Percentiles rank a stretch among this genome's conserved stretches.
These are phyloP conservation scores for Triticum timopheevii DNA, from an alignment of 176 grass and related monocot genomes.

Conservation along the genomic window DNA sequence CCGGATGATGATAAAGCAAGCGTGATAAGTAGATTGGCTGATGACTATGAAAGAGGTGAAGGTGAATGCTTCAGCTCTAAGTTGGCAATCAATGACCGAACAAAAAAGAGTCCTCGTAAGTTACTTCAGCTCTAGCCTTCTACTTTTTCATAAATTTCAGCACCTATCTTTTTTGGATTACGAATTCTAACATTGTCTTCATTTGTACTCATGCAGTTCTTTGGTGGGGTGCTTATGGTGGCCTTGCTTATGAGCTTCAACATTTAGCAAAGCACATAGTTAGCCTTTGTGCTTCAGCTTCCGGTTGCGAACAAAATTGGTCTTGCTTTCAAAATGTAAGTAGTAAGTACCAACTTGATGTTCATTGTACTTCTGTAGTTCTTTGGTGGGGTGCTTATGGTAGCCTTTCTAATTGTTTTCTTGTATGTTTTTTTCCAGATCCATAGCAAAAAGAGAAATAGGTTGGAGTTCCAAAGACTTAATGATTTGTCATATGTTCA, in stretches of 20 bases:
- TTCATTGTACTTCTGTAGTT: not conserved
- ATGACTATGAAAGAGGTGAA: not conserved
- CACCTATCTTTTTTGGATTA: not conserved
- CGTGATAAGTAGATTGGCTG: not conserved
- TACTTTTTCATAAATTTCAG: not conserved
- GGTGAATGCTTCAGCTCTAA: not conserved
- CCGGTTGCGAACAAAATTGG: not conserved
- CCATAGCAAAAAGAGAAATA: not conserved
- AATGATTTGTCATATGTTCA: not conserved
- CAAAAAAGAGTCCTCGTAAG: slow-evolving; percentile 1
- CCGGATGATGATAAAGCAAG: not conserved
- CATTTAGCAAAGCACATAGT: not conserved
- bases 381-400: too few species aligned
- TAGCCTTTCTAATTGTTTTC: not conserved
- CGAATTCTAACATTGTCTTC: not conserved
- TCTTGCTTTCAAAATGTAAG: not conserved
- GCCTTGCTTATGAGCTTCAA: not conserved
- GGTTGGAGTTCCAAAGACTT: not conserved
- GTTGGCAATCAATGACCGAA: not conserved
- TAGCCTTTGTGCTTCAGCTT: not conserved
- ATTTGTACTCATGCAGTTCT: not conserved
- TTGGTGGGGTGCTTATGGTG: slow-evolving; percentile 23
- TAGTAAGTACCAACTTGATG: not conserved
- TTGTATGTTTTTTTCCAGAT: not conserved
- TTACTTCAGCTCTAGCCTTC: not conserved